Conservation (phyloP, 768 basidiomycete species). For the Phaeotremella skinneri region DNA sequence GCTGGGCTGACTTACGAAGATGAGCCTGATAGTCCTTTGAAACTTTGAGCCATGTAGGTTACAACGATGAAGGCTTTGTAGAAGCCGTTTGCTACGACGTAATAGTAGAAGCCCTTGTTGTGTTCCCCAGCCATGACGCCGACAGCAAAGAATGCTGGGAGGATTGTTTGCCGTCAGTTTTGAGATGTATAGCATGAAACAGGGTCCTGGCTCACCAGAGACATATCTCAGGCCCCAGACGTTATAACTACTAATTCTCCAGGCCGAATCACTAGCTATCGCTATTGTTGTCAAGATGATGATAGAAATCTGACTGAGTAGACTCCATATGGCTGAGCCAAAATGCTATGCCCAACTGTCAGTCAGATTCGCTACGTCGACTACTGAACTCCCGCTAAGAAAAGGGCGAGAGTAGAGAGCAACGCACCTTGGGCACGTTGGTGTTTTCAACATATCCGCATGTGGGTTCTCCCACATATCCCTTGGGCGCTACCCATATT, state of each 20-base stretch:
- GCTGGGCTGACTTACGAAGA: too few relatives aligned
- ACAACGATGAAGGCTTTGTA: conserved; percentile 31
- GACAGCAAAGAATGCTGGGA: conserved; percentile 18
- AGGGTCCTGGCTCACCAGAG: conserved; percentile 4
- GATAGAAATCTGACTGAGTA: conserved; percentile 13
- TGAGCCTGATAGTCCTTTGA: conserved; percentile 25
- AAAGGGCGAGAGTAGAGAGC: conserved; percentile 21
- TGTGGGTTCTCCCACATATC: conserved; percentile 14
- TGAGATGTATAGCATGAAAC: not conserved
- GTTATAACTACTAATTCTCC: conserved; percentile 15
- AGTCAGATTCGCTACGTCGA: not conserved
- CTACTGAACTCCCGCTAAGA: conserved; percentile 20
- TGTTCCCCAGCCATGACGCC: conserved; percentile 20
- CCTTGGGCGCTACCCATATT: conserved; percentile 11
- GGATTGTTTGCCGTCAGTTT: not conserved
- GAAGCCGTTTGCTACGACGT: conserved; percentile 29
- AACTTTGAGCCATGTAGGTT: conserved; percentile 31
- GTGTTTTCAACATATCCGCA: conserved; percentile 20
- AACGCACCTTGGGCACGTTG: conserved; percentile 21
- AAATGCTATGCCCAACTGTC: not conserved
- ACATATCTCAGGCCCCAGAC: conserved; percentile 18
- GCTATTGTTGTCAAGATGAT: conserved; percentile 15
- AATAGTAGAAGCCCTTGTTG: conserved; percentile 18
- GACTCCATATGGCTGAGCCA: not conserved
- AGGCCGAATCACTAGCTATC: conserved; percentile 23